Evolutionary conservation across 129 eudicot species (phyloP), one percentile per base, ranked within the genome.

Genomic region (Artemisia tridentata): DNA sequence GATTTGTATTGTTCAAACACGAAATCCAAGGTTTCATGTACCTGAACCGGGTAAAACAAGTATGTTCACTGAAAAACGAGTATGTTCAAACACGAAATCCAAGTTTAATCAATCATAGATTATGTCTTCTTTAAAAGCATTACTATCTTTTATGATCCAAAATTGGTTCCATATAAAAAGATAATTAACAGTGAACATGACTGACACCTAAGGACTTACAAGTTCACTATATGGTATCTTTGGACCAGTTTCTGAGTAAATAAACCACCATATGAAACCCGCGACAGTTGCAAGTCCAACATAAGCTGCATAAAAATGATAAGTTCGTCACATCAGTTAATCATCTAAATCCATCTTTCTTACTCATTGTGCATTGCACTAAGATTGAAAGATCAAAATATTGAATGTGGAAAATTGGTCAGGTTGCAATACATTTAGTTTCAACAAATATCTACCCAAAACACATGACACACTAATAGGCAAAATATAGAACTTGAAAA

Each of bases 231-330:
- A 95, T 3, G 96, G 72, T 63, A 95, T 84, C 83, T 81, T 90
- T 68, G 99, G 99, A 75, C 99, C 99, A 53, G 83, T 88, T 69
- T 86, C 91, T 0, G 96, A 84, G 75, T 87, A 95, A 55, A 95
- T 77, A 76, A 90, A 95, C 99, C 99, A 95, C 99, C 99, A 95
- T 75, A 95, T 87, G 76, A 95, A 95, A 57, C 99, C 99, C 19
- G 95, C 97, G 47, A 95, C 88, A 70, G 99, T 95, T 63, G 99
- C 99, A 84, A 95, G 93, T 70, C 99, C 97, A 75, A 90, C 99
- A 73, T 95, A 95, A 74, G 87, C 99, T 95, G 93, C 80, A 82
- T 58, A 25, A 69, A 76, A 54, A 38, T 69, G 58, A 71, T 11
- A 72, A 54, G 46, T 19, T 3, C 25, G 11, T 63, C 51, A 65